These are phyloP conservation scores for Coprinopsis marcescibilis DNA, from an alignment of 768 basidiomycete species.

Conservation along the genomic window DNA sequence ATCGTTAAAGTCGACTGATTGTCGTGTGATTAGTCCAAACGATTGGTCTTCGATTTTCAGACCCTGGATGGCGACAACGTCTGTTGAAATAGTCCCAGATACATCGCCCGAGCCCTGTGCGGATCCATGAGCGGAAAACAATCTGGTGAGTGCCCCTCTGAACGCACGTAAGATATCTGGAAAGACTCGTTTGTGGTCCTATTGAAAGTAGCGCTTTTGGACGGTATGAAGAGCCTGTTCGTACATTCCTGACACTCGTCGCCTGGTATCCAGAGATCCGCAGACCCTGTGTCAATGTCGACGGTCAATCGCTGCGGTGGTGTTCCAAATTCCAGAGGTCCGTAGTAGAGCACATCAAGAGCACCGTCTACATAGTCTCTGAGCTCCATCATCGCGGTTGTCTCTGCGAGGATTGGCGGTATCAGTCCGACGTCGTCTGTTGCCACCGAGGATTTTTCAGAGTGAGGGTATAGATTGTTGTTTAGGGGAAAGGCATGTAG, in stretches of 20 bases:
- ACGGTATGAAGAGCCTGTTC: constrained; percentile 32
- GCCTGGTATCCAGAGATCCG: constrained; percentile 55
- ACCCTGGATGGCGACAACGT: constrained; percentile 44
- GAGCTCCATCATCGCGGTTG: constrained; percentile 18
- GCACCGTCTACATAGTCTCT: constrained; percentile 19
- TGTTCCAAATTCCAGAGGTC: constrained; percentile 44
- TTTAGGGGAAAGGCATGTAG: constrained; percentile 4
- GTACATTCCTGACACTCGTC: constrained; percentile 31
- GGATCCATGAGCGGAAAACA: background rate
- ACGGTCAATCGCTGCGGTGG: constrained; percentile 46
- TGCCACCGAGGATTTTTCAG: background rate
- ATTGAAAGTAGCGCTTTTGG: constrained; percentile 35
- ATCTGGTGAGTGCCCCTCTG: background rate
- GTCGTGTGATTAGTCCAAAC: constrained; percentile 47
- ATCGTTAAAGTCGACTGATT: constrained; percentile 43
- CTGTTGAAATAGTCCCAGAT: constrained; percentile 41
- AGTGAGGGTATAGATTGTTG: background rate
- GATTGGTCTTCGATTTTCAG: constrained; percentile 41
- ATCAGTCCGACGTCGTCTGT: constrained; percentile 12
- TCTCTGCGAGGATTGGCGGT: constrained; percentile 15
- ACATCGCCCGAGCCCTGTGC: constrained; percentile 48
- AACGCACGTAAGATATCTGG: constrained; percentile 39
- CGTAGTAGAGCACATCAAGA: constrained; percentile 26
- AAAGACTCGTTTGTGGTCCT: constrained; percentile 28
- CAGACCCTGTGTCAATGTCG: constrained; percentile 64